Conservation (phyloP, 148 eudicot species). For the Simmondsia chinensis region DNA sequence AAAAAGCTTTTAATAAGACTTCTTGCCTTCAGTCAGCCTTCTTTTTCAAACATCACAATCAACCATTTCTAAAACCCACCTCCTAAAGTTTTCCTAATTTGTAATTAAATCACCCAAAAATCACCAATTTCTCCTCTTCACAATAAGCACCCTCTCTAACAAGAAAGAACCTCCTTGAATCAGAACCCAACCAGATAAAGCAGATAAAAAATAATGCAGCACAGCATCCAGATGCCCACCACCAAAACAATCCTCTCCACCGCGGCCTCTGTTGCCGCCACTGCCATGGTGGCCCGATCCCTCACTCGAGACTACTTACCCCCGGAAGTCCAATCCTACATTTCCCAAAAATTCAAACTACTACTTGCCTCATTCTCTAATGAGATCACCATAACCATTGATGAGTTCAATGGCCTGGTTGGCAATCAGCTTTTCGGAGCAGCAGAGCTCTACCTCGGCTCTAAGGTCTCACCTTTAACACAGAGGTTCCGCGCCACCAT, state of each 20-base stretch:
- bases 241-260: constrained; percentile 33
- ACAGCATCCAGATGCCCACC: too few relatives aligned
- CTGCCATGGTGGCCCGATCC: constrained; percentile 33
- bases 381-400: constrained; percentile 40
- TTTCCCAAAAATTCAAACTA: constrained; percentile 18
- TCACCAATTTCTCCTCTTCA: too few relatives aligned
- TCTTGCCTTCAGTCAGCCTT: too few relatives aligned
- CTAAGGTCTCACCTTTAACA: constrained; percentile 24
- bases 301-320: constrained; percentile 46
- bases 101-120: too few relatives aligned
- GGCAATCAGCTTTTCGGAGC: constrained; percentile 46
- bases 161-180: too few relatives aligned
- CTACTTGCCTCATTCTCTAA: constrained; percentile 29
- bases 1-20: too few relatives aligned
- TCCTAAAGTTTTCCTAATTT: too few relatives aligned
- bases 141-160: too few relatives aligned
- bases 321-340: constrained; percentile 16
- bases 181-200: too few relatives aligned
- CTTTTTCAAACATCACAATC: too few relatives aligned
- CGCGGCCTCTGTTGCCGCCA: constrained; percentile 38
- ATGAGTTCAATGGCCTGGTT: constrained; percentile 38
- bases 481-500: constrained; percentile 29
- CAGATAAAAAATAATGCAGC: too few relatives aligned
- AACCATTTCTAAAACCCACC: too few relatives aligned
- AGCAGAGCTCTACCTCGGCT: constrained; percentile 32